phyloP scores from a whole-genome alignment of 257 asterid genomes.

The Mentha longifolia region DNA sequence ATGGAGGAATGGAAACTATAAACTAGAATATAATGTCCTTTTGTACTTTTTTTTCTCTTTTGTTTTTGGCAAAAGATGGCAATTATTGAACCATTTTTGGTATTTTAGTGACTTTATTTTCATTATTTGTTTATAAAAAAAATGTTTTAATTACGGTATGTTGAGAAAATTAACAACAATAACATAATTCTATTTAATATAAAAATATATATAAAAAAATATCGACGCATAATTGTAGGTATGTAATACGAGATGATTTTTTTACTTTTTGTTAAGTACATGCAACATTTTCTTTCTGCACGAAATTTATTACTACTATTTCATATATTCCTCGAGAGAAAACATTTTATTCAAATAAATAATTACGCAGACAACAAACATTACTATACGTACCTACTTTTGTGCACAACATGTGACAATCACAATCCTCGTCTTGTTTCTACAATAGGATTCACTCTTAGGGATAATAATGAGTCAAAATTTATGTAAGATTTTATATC shows the following conservation, averaged over 20 bases:
- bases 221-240: too few relatives aligned
- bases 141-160: too few relatives aligned
- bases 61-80: constrained; percentile 28
- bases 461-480: not conserved
- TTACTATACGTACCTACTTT: constrained; percentile 32
- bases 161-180: too few relatives aligned
- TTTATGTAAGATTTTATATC: not conserved
- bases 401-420: constrained; percentile 60
- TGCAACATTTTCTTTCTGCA: not conserved
- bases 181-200: too few relatives aligned
- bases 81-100: constrained; percentile 35
- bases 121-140: not conserved
- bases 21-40: constrained; percentile 42
- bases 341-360: not conserved
- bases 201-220: too few relatives aligned
- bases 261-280: not conserved
- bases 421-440: not conserved
- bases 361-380: not conserved
- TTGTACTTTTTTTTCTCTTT: constrained; percentile 9
- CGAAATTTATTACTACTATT: not conserved
- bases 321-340: not conserved
- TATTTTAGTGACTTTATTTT: not conserved
- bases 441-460: not conserved
- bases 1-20: constrained; percentile 31
- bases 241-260: too few relatives aligned